Conservation (phyloP, 805 yeast species). For the Cyberlindnera sargentensis region DNA sequence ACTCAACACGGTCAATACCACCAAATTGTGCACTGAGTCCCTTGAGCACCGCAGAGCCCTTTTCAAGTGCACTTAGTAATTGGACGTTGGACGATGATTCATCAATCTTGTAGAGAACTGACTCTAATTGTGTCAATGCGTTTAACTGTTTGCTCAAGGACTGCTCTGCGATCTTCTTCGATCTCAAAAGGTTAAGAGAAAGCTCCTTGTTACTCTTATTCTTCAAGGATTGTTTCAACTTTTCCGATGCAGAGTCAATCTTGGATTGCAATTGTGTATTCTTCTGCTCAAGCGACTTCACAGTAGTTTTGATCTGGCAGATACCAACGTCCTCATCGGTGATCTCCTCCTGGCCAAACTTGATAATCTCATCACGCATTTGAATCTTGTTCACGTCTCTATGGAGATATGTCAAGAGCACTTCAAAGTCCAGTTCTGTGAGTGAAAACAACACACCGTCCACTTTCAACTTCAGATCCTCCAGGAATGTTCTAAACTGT, state of each 20-base stretch:
- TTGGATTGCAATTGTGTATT: conserved; percentile 18
- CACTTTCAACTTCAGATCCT: conserved; percentile 1
- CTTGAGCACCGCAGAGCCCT: conserved; percentile 30
- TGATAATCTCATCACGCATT: conserved; percentile 13
- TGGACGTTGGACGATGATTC: conserved; percentile 35
- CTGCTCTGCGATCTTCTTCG: conserved; percentile 29
- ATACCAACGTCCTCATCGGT: conserved; percentile 30
- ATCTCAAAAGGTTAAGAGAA: conserved; percentile 28
- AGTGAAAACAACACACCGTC: conserved; percentile 2
- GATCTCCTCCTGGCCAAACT: conserved; percentile 18
- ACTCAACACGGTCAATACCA: conserved; percentile 36
- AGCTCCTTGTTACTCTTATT: conserved; percentile 19
- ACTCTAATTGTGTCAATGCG: conserved; percentile 30
- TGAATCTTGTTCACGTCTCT: conserved; percentile 16
- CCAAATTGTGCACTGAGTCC: conserved; percentile 35
- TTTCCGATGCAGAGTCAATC: conserved; percentile 11
- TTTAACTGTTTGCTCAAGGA: conserved; percentile 27
- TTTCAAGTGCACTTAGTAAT: conserved; percentile 30
- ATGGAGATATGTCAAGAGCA: conserved; percentile 15
- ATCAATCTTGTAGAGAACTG: conserved; percentile 35
- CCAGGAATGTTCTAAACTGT: conserved; percentile 8
- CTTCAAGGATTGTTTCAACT: conserved; percentile 18
- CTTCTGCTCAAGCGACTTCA: conserved; percentile 15
- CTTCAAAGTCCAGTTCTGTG: conserved; percentile 16
- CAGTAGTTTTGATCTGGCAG: conserved; percentile 26